These are phyloP conservation scores for Flaveria floridana DNA, from an alignment of 140 eudicot species.

Conservation along the genomic window DNA sequence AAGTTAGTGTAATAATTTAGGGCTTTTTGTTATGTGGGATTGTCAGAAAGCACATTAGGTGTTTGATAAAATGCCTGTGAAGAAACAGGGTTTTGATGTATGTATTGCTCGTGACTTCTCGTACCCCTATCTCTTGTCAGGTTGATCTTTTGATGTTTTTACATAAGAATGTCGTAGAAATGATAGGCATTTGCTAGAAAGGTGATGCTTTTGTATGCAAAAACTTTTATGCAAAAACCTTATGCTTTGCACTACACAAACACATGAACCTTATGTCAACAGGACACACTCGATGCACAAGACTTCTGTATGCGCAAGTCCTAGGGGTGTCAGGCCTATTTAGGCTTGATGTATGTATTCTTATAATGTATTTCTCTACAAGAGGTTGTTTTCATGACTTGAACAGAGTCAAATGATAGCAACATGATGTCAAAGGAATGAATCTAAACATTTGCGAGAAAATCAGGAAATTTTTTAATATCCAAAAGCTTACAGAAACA, in stretches of 20 bases:
- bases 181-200: background rate
- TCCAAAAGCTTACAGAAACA: background rate
- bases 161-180: background rate
- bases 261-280: background rate
- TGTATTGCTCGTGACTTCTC: background rate
- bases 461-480: background rate
- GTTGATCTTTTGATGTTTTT: background rate
- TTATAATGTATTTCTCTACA: too few relatives aligned
- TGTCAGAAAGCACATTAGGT: constrained; percentile 19
- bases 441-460: background rate
- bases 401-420: too few relatives aligned
- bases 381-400: too few relatives aligned
- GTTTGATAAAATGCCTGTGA: constrained; percentile 31
- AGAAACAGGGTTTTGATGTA: background rate
- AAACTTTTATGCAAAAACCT: background rate
- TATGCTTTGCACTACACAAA: background rate
- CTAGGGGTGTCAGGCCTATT: too few relatives aligned
- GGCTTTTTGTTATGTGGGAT: background rate
- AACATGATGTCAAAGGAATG: background rate
- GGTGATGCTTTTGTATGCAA: background rate
- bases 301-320: too few relatives aligned
- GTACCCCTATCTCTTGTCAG: background rate
- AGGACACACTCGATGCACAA: too few relatives aligned
- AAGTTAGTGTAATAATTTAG: background rate
- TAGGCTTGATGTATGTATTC: too few relatives aligned